A percentile compares a stretch with the other conserved stretches of the same genome.
phyloP scores from a whole-genome alignment of 768 basidiomycete species.

The Phallus indusiatus region DNA sequence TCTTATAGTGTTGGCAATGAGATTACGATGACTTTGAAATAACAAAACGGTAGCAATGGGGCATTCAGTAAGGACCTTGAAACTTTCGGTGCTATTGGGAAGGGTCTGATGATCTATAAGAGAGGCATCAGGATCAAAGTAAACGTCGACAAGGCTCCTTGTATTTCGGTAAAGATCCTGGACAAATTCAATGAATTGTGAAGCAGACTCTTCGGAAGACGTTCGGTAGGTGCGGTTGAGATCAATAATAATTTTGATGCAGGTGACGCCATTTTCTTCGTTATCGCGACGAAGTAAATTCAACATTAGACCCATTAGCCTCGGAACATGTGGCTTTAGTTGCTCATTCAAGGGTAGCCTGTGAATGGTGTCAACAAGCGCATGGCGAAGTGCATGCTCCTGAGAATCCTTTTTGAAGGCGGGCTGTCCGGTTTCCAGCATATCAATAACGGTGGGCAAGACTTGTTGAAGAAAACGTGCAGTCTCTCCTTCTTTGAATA shows the following conservation, averaged over 20 bases:
- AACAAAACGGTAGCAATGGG: constrained; percentile 87
- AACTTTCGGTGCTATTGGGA: constrained; percentile 70
- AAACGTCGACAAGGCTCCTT: constrained; percentile 58
- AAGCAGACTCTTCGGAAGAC: constrained; percentile 61
- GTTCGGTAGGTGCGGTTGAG: constrained; percentile 69
- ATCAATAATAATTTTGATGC: constrained; percentile 89
- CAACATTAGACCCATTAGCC: constrained; percentile 74
- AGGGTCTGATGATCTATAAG: constrained; percentile 46
- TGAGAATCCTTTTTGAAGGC: constrained; percentile 55
- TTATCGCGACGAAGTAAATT: constrained; percentile 82
- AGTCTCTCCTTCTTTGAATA: constrained; percentile 65
- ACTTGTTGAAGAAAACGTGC: constrained; percentile 60
- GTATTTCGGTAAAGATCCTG: constrained; percentile 72
- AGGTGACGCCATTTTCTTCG: constrained; percentile 87
- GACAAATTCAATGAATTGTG: constrained; percentile 74
- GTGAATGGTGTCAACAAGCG: constrained; percentile 82
- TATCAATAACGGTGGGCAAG: constrained; percentile 63
- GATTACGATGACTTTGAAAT: constrained; percentile 66
- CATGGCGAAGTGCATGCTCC: constrained; percentile 78
- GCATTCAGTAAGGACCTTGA: constrained; percentile 92
- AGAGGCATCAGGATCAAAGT: constrained; percentile 59
- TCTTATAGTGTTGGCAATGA: constrained; percentile 58
- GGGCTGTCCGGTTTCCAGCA: constrained; percentile 59
- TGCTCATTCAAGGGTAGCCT: constrained; percentile 76
- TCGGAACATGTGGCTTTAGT: constrained; percentile 55